Percentiles rank a stretch among this genome's conserved stretches.
phyloP scores from a whole-genome alignment of 2,329 filamentous ascomycete species.

The Fusarium longipes region DNA sequence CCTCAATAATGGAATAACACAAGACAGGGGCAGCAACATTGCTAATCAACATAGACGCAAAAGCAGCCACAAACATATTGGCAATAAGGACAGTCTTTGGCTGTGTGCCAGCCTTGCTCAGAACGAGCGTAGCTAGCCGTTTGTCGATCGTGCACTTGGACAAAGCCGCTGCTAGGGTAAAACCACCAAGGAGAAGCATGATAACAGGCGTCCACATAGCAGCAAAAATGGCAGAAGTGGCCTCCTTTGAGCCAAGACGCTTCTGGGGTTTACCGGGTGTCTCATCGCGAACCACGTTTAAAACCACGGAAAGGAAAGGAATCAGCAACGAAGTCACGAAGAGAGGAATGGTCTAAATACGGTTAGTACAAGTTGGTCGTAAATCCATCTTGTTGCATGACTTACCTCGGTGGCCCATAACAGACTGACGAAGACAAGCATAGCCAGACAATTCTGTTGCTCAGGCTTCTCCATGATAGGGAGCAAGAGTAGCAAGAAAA shows the following conservation, averaged over 20 bases:
- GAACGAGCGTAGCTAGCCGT: constrained; percentile 92
- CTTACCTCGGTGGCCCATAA: constrained; percentile 94
- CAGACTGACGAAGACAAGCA: constrained; percentile 92
- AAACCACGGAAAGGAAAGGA: constrained; percentile 89
- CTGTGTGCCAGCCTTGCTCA: constrained; percentile 94
- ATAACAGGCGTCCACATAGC: constrained; percentile 99
- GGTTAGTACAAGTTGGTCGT: constrained; percentile 20
- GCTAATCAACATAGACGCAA: constrained; percentile 98
- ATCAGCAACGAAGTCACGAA: constrained; percentile 96
- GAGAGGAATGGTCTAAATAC: constrained; percentile 82
- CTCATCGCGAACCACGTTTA: constrained; percentile 85
- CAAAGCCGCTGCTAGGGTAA: constrained; percentile 92
- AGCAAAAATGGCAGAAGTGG: constrained; percentile 86
- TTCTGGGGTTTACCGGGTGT: constrained; percentile 66
- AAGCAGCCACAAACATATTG: constrained; percentile 98
- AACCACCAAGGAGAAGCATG: constrained; percentile 95
- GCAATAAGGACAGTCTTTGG: constrained; percentile 91
- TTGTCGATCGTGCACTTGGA: constrained; percentile 99
- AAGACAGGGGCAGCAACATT: constrained; percentile 97
- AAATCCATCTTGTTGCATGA: not conserved
- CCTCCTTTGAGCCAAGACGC: constrained; percentile 81
- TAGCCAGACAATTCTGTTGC: constrained; percentile 94
- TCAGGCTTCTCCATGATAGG: constrained; percentile 88
- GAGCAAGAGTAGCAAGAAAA: constrained; percentile 77
- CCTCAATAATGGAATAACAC: constrained; percentile 97